A percentile compares a stretch with the other conserved stretches of the same genome.
These are phyloP conservation scores for Lagenaria siceraria DNA, from an alignment of 306 rosid genomes.

Conservation along the genomic window DNA sequence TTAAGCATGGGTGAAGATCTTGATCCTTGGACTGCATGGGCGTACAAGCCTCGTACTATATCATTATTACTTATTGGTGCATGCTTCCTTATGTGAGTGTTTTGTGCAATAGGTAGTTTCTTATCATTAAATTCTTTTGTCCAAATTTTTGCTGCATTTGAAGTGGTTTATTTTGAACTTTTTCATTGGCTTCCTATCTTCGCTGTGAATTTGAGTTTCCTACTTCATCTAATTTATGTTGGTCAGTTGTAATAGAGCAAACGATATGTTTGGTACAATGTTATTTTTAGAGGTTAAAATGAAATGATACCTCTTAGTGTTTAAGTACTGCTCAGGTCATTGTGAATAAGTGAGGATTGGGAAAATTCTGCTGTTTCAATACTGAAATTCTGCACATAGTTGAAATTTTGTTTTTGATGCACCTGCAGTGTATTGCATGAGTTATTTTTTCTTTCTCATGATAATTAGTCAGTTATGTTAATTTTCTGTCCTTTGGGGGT, in stretches of 20 bases:
- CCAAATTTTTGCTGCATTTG: background rate
- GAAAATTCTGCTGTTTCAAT: background rate
- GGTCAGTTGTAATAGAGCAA: background rate
- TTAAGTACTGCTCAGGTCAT: background rate
- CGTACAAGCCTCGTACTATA: conserved; percentile 94
- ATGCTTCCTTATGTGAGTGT: conserved; percentile 89
- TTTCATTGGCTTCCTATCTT: background rate
- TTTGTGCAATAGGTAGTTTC: conserved; percentile 11
- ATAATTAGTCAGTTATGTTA: background rate
- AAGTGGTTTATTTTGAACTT: background rate
- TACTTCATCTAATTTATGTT: background rate
- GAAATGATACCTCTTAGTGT: background rate
- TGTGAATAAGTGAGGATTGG: background rate
- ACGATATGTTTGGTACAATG: background rate
- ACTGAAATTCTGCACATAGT: background rate
- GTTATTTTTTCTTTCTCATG: background rate
- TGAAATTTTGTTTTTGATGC: background rate
- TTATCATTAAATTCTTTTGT: background rate
- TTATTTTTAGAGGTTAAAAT: background rate
- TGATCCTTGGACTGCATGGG: conserved; percentile 99
- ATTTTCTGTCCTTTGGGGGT: background rate
- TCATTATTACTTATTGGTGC: conserved; percentile 89
- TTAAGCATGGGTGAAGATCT: conserved; percentile 46
- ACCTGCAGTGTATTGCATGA: background rate
- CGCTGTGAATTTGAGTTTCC: background rate